Conservation (phyloP, 805 yeast species). For the Saccharomycopsis fodiens region DNA sequence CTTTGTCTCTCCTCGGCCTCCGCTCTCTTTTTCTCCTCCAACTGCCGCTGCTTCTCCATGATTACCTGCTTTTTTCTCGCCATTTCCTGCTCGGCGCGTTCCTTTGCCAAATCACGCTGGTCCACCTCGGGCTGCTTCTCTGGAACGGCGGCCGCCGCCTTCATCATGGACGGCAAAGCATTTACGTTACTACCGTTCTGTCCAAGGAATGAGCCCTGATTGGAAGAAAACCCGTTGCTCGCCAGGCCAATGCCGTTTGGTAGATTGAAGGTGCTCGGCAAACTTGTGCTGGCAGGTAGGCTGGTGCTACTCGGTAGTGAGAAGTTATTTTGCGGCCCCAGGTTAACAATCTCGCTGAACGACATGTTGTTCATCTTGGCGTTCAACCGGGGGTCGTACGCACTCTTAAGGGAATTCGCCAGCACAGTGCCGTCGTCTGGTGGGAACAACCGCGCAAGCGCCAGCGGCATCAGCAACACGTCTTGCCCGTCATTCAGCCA, state of each 20-base stretch:
- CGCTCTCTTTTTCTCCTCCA: conserved; percentile 14
- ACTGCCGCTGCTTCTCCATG: conserved; percentile 6
- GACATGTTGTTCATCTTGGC: conserved; percentile 27
- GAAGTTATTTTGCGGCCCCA: conserved; percentile 27
- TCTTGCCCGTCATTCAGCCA: conserved; percentile 25
- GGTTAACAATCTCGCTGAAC: conserved; percentile 33
- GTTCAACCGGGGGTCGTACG: conserved; percentile 38
- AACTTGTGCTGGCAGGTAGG: background rate
- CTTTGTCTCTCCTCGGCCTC: conserved; percentile 4
- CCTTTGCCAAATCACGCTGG: background rate
- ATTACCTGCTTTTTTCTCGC: conserved; percentile 3
- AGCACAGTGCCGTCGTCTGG: conserved; percentile 23
- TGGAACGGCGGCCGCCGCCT: conserved; percentile 5
- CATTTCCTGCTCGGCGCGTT: background rate
- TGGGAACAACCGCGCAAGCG: conserved; percentile 29
- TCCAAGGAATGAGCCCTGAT: too few relatives aligned
- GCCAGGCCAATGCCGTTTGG: background rate
- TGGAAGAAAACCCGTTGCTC: background rate
- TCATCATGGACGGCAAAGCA: conserved; percentile 19
- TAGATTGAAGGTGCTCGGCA: background rate
- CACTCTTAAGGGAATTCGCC: conserved; percentile 35
- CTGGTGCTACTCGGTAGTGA: conserved; percentile 13
- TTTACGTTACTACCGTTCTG: too few relatives aligned
- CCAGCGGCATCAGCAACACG: conserved; percentile 36
- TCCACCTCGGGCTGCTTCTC: background rate